Evolutionary conservation across 2,329 filamentous ascomycete species (phyloP).

Genomic region (Orbilia ellipsospora): DNA sequence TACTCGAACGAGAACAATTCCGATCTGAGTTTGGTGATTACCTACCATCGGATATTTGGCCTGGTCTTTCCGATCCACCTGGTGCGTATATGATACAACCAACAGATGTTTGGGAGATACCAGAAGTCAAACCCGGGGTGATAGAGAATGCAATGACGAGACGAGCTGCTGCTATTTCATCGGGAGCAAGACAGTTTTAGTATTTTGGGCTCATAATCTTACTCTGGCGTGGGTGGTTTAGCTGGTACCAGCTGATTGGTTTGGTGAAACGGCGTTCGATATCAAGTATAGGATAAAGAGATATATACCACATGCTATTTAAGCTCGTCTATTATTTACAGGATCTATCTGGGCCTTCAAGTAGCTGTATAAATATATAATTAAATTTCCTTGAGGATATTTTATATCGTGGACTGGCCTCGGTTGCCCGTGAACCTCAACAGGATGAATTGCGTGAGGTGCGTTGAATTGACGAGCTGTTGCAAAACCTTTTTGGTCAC

Average conservation of each 20-base stretch:
- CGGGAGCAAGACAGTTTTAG: conserved; percentile 38
- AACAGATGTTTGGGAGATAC: conserved; percentile 48
- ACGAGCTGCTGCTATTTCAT: conserved; percentile 43
- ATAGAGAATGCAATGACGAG: conserved; percentile 55
- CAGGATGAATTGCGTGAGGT: neutral
- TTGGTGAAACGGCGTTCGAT: conserved; percentile 3
- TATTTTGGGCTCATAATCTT: neutral
- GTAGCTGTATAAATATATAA: too few relatives aligned
- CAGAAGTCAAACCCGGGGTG: conserved; percentile 39
- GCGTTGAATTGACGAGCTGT: conserved; percentile 38
- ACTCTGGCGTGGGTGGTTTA: neutral
- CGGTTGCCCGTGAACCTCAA: neutral
- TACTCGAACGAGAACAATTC: conserved; percentile 79
- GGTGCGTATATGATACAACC: conserved; percentile 61
- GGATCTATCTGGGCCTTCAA: neutral
- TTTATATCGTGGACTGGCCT: too few relatives aligned
- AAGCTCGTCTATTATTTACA: neutral
- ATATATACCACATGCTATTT: neutral
- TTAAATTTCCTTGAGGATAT: too few relatives aligned
- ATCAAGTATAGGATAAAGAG: neutral
- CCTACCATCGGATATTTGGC: conserved; percentile 88
- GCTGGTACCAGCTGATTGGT: neutral
- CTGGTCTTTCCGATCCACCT: conserved; percentile 70
- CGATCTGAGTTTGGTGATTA: conserved; percentile 84
- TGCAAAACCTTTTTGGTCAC: conserved; percentile 29